Conservation (phyloP, 768 basidiomycete genomes). For the Bullera alba region DNA sequence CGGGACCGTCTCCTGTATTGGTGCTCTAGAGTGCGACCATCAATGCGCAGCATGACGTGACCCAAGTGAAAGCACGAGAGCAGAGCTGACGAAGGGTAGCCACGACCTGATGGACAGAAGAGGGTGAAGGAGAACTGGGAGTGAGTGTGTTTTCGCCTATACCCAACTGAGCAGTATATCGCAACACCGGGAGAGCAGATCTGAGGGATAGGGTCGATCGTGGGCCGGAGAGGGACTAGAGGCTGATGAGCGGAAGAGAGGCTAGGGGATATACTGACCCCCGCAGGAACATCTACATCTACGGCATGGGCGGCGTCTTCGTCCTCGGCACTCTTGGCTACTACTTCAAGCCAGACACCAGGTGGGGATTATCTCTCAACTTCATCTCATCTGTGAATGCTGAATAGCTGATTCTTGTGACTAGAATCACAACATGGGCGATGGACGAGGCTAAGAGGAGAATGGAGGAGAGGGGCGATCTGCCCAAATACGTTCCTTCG, state of each 20-base stretch:
- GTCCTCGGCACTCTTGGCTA: slow-evolving; percentile 64
- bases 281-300: slow-evolving; percentile 62
- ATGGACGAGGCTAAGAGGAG: slow-evolving; percentile 77
- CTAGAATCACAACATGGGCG: slow-evolving; percentile 87
- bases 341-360: slow-evolving; percentile 90
- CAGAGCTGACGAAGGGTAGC: not conserved
- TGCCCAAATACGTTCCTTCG: slow-evolving; percentile 67
- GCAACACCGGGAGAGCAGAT: not conserved
- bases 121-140: slow-evolving; percentile 87
- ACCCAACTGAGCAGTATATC: not conserved
- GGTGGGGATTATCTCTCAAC: slow-evolving; percentile 52
- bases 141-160: slow-evolving; percentile 23
- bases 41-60: not conserved
- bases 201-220: not conserved
- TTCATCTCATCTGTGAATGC: not conserved
- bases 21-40: no score
- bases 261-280: not conserved
- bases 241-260: slow-evolving; percentile 1
- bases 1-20: not conserved
- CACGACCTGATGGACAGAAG: slow-evolving; percentile 48
- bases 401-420: not conserved
- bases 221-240: not conserved
- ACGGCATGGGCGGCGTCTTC: slow-evolving; percentile 87
- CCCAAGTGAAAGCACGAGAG: not conserved
- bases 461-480: slow-evolving; percentile 89